These are phyloP conservation scores for Erysiphe neolycopersici DNA, from an alignment of 2,329 filamentous ascomycete genomes.

Conservation along the genomic window DNA sequence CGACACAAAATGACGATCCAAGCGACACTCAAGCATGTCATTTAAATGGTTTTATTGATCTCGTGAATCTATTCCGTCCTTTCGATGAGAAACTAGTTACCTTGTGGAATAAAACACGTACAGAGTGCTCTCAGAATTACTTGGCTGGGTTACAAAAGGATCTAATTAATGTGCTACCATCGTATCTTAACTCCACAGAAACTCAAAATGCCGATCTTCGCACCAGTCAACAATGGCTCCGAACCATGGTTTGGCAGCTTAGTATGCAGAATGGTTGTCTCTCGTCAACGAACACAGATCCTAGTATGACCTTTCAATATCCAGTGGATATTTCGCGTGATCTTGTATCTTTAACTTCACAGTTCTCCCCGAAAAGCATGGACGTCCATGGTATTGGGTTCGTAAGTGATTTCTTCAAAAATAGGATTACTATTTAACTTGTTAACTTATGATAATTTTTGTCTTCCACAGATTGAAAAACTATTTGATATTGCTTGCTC, in stretches of 20 bases:
- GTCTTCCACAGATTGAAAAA: conserved; percentile 34
- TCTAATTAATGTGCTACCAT: conserved; percentile 26
- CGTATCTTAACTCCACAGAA: conserved; percentile 23
- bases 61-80: conserved; percentile 35
- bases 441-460: too few species aligned
- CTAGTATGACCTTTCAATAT: conserved; percentile 33
- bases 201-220: conserved; percentile 27
- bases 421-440: too few species aligned
- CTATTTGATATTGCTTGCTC: conserved; percentile 51
- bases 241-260: conserved; percentile 35
- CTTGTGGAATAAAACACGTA: conserved; percentile 38
- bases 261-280: conserved; percentile 26
- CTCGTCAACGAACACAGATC: conserved; percentile 21
- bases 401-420: conserved; percentile 20
- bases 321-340: conserved; percentile 35
- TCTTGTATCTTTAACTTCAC: conserved; percentile 35
- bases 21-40: conserved; percentile 26
- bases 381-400: conserved; percentile 50
- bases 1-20: conserved; percentile 32
- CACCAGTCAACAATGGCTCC: conserved; percentile 37
- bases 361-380: conserved; percentile 45
- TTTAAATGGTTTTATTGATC: conserved; percentile 27
- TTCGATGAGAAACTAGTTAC: conserved; percentile 38
- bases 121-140: conserved; percentile 28
- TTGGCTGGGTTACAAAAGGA: conserved; percentile 33